These are phyloP conservation scores for Aspergillus eucalypticola DNA, from an alignment of 2,329 filamentous ascomycete species.

Conservation along the genomic window DNA sequence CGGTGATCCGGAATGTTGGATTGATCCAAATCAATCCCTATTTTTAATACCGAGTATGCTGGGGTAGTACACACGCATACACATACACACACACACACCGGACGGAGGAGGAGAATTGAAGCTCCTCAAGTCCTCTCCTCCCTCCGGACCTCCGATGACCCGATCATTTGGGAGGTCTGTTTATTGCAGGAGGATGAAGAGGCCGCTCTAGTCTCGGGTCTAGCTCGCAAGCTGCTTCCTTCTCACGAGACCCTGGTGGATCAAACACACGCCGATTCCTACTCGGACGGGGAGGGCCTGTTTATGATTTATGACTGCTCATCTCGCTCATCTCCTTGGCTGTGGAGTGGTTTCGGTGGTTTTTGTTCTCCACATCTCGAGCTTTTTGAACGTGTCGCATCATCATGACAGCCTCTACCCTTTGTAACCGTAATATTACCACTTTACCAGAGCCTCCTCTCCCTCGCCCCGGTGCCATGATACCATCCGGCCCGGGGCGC, in stretches of 20 bases:
- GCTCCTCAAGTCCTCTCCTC: neutral
- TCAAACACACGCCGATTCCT: constrained; percentile 16
- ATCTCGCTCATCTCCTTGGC: constrained; percentile 12
- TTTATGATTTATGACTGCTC: constrained; percentile 20
- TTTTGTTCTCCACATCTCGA: constrained; percentile 14
- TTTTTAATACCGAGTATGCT: constrained; percentile 1
- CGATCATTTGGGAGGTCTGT: neutral
- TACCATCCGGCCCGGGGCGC: neutral
- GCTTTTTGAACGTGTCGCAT: constrained; percentile 17
- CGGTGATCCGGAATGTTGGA: constrained; percentile 1
- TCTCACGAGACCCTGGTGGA: constrained; percentile 21
- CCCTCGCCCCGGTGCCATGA: neutral
- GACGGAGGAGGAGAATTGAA: too few relatives aligned
- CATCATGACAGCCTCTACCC: constrained; percentile 11
- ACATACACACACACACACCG: too few relatives aligned
- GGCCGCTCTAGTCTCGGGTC: neutral
- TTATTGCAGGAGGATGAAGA: constrained; percentile 1
- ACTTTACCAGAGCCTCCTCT: constrained; percentile 6
- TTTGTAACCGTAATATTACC: constrained; percentile 3
- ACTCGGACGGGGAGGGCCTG: constrained; percentile 13
- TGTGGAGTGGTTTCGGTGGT: constrained; percentile 14
- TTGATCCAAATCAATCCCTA: neutral
- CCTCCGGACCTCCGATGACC: neutral
- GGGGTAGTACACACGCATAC: neutral
- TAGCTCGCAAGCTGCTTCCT: neutral